Evolutionary conservation across 2,329 filamentous ascomycete genomes (phyloP), one percentile per base, ranked within the genome.

Genomic region (Penicillium verrucosum): DNA sequence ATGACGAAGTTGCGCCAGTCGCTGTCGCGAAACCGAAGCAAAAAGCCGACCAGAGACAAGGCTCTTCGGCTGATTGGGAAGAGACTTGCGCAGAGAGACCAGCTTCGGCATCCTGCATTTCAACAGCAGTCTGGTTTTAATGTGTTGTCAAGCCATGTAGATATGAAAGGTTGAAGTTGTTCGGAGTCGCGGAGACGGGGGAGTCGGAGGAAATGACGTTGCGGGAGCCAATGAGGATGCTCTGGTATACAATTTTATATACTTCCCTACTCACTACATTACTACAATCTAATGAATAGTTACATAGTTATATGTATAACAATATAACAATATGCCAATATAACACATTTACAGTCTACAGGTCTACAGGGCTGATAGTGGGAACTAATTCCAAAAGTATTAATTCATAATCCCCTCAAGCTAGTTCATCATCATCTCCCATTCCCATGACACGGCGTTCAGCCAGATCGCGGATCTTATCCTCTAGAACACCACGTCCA

Each of bases 381-480:
- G 12, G 4, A 7, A 29, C 21, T 21, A 18, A 40, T n/a, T 14
- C 12, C 12, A 18, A 37, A 12, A 12, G 21, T 30, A 30, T 41
- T 41, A 50, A 50, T 30, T 40, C 21, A 37, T 12, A 30, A 42
- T 42, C 29, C 32, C 36, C 11, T 67, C 57, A 73, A 50, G 72
- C 73, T 60, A 75, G 50, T 64, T 77, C 75, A 63, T 77, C 74
- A 51, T 81, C 78, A 60, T 85, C 86, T 21, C 84, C 84, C 71
- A 84, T 76, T 9, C 84, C 85, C 57, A 81, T 80, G 40, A 87
- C 75, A 69, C 86, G 81, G 69, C 80, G 81, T 79, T 97, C 92
- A 0, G 87, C 92, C 66, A 94, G 67, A 70, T 95, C 90, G 50
- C 87, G 82, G 69, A 99, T 97, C 84, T 97, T 97, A 68, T 93